Base-by-base conservation (phyloP, 148 eudicot species). In the Silene latifolia region DNA sequence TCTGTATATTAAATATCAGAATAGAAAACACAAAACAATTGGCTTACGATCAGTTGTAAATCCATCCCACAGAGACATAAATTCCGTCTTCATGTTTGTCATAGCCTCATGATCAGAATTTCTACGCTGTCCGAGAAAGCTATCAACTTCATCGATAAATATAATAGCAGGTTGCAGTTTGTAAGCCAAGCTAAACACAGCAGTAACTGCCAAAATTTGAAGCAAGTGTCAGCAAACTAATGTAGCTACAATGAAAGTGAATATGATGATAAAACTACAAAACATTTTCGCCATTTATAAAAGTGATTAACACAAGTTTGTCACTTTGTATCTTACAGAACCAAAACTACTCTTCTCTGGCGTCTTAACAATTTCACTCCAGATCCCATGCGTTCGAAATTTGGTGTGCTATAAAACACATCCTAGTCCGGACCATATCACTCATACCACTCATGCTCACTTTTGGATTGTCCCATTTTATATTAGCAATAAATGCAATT, bases 81-180 rank as follows among this genome's bases (percentile, higher is more conserved):
- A 90, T 78, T 92, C 97, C 3, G 97, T 95, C 78, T 89, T 92
- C 97, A 92, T 90, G 79, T 87, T 95, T n/a, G 87, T 85, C 78
- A 89, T 54, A 53, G 98, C 96, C 81, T 90, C 97, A 71, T 92
- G 90, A 75, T 92, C 98, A 62, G 92, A 82, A 32, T 83, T 78
- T 78, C 86, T 88, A 65, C 96, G 98, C 74, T 95, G 93, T 46
- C 98, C 98, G 79, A 95, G 63, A 88, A 92, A 92, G 82, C 97
- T 90, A 74, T 95, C 93, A 23, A 92, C 97, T 83, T 95, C 98
- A 66, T 92, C 97, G 27, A 95, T 90, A 76, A 95, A 95, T 75
- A 95, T 92, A 64, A 92, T 95, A 64, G 97, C 98, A 79, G 97
- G 96, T 89, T 95, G 98, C 71, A 95, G 89, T 76, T 95, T 95